Conservation (phyloP, 768 basidiomycete genomes). For the Auriscalpium orientale region DNA sequence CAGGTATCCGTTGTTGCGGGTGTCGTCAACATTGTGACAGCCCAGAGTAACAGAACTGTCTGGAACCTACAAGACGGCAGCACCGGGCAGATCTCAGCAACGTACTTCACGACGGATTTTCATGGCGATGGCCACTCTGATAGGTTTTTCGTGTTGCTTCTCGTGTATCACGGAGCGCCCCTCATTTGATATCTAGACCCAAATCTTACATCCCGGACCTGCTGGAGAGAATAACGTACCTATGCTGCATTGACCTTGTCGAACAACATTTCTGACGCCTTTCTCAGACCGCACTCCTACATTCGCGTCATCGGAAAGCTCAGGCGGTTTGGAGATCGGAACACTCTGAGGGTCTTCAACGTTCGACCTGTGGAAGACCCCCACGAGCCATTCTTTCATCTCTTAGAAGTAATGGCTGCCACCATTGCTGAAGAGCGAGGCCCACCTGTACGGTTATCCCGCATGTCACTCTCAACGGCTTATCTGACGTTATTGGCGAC, state of each 20-base stretch:
- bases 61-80: constrained; percentile 33
- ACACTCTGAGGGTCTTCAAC: constrained; percentile 29
- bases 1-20: constrained; percentile 48
- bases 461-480: no score
- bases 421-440: constrained; percentile 26
- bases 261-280: no score
- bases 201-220: no score
- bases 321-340: constrained; percentile 27
- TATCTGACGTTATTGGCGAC: background rate
- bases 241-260: no score
- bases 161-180: no score
- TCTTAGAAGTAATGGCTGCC: constrained; percentile 35
- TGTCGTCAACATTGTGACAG: constrained; percentile 19
- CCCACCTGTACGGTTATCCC: constrained; percentile 12
- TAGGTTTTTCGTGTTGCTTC: no score
- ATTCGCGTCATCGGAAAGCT: constrained; percentile 12
- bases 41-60: background rate
- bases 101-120: background rate
- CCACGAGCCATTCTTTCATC: constrained; percentile 42
- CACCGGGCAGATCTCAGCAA: constrained; percentile 10
- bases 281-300: background rate
- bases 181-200: no score
- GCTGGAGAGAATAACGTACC: no score
- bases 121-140: no score
- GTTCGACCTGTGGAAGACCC: constrained; percentile 34